Base-by-base conservation (phyloP, 306 rosid genomes). In the Inga leiocalycina region DNA sequence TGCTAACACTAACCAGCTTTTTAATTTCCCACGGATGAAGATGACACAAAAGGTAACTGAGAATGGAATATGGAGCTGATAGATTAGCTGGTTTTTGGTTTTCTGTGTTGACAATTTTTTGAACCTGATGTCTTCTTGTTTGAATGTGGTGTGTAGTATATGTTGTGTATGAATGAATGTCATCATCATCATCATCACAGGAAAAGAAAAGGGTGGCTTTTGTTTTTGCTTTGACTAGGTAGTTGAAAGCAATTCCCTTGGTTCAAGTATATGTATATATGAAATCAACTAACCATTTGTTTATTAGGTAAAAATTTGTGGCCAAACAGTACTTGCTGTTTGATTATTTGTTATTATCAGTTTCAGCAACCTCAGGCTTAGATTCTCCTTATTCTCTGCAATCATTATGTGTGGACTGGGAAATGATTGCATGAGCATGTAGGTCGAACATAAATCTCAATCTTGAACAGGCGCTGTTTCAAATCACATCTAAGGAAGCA, bases 1-100 rank as follows among this genome's bases (percentile, higher is more conserved):
- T 80, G 92, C 98, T 96, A 91, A 94, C 97, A 78, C 90, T 90
- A 88, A 92, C 88, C 88, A 89, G 82, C 91, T 88, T 84, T 87
- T 83, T 85, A 44, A 83, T 81, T 94, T 90, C 73, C 78, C 74
- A 84, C 88, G 41, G 88, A 84, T 86, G 91, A 90, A 91, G 91
- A 92, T 91, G 71, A 92, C 90, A 83, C 85, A 64, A 82, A 85
- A 89, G 92, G 91, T 87, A 90, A 89, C 82, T 52, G 89, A 90
- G 89, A 87, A 89, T 82, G 86, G 90, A 88, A 90, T n/a, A 71
- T 84, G 86, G 88, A 81, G 85, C 83, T 77, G 81, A 74, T 86
- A 83, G 97, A 88, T 84, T 87, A 83, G 97, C 91, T 90, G 89
- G 90, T 81, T 91, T 93, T 88, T 78, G 93, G 87, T 86, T 87